A percentile compares a stretch with the other conserved stretches of the same genome.
These are phyloP conservation scores for Solidago caesia DNA, from an alignment of 129 eudicot species.

Conservation along the genomic window DNA sequence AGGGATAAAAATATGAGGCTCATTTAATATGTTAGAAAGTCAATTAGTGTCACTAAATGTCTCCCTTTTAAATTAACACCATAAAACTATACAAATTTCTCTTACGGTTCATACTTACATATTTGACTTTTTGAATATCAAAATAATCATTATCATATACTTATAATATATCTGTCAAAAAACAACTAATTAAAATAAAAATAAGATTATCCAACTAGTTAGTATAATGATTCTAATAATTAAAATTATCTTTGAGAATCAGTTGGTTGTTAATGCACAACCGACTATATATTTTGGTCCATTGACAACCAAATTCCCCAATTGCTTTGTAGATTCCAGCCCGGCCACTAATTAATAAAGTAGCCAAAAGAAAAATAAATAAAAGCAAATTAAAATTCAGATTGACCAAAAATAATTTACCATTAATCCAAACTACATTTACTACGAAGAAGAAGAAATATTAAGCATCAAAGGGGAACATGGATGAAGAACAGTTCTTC, in stretches of 20 bases:
- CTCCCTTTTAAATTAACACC: too few relatives aligned
- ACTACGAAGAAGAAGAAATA: conserved; percentile 27
- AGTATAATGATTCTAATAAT: too few relatives aligned
- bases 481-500: conserved; percentile 30
- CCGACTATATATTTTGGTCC: conserved; percentile 12
- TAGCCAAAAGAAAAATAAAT: not conserved
- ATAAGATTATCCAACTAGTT: too few relatives aligned
- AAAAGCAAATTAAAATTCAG: not conserved
- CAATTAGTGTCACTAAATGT: too few relatives aligned
- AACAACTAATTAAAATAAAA: too few relatives aligned
- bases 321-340: conserved; percentile 4
- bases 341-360: not conserved
- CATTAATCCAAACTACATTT: not conserved
- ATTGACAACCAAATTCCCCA: conserved; percentile 14
- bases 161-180: too few relatives aligned
- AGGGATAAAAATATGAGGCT: too few relatives aligned
- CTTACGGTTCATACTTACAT: too few relatives aligned
- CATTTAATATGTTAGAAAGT: too few relatives aligned
- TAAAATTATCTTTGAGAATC: conserved; percentile 21
- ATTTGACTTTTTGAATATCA: too few relatives aligned
- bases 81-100: too few relatives aligned
- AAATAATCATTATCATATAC: too few relatives aligned
- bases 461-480: conserved; percentile 35
- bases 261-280: conserved; percentile 18
- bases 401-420: conserved; percentile 1